Conservation (phyloP, 176 grass and related monocot species). For the Chloris gayana region DNA sequence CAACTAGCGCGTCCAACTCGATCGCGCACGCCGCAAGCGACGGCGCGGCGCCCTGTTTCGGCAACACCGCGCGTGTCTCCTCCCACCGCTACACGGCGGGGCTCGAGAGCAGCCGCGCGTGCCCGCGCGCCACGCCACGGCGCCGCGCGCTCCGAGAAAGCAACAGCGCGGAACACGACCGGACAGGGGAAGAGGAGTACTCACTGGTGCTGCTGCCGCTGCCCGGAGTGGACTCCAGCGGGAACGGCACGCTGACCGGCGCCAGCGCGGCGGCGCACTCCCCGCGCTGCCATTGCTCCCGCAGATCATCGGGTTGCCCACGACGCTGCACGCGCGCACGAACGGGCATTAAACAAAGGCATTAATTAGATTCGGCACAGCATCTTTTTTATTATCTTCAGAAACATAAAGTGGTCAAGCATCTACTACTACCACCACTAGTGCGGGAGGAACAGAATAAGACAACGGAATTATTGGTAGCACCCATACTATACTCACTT, state of each 20-base stretch:
- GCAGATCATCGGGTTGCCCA: conserved; percentile 93
- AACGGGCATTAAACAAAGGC: not conserved
- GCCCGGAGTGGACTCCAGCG: conserved; percentile 65
- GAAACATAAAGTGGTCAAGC: not conserved
- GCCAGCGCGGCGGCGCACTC: conserved; percentile 62
- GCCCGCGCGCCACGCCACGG: not conserved
- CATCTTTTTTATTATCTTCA: not conserved
- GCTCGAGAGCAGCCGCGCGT: not conserved
- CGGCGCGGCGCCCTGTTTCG: conserved; percentile 7
- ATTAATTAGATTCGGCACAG: not conserved
- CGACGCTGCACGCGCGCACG: conserved; percentile 59
- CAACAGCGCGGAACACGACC: not conserved
- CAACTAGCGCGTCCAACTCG: not conserved
- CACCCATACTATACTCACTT: conserved; percentile 54
- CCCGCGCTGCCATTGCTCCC: conserved; percentile 44
- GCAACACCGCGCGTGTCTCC: not conserved
- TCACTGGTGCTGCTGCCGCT: conserved; percentile 51
- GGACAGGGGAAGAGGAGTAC: conserved; percentile 11
- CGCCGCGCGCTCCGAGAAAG: conserved; percentile 21
- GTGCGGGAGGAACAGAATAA: conserved; percentile 22
- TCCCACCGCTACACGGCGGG: conserved; percentile 8
- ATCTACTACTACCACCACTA: too few species aligned
- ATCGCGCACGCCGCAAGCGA: conserved; percentile 22
- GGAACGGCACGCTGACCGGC: conserved; percentile 57
- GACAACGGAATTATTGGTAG: not conserved